phyloP scores from a whole-genome alignment of 441 rosid species.

The Oxalis stricta region DNA sequence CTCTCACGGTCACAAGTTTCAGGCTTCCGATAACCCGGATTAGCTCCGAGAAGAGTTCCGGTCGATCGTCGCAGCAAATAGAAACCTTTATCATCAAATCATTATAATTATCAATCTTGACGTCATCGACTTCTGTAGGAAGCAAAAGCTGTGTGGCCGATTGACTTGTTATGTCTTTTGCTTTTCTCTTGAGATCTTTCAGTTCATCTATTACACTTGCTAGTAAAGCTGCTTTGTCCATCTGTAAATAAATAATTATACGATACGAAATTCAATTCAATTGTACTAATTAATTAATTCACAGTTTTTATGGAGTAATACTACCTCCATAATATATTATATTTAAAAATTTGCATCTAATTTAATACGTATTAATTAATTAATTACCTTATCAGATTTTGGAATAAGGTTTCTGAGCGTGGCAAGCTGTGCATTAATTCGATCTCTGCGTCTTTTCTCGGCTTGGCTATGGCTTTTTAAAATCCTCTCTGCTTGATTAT shows the following conservation, averaged over 20 bases:
- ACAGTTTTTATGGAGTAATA: background rate
- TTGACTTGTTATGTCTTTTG: conserved; percentile 39
- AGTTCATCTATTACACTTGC: conserved; percentile 65
- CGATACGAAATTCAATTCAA: background rate
- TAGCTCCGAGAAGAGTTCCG: conserved; percentile 61
- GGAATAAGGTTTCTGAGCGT: conserved; percentile 77
- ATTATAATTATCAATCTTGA: conserved; percentile 34
- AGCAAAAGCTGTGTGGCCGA: conserved; percentile 31
- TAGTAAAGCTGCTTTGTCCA: conserved; percentile 87
- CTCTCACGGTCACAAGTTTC: conserved; percentile 32
- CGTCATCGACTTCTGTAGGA: conserved; percentile 69
- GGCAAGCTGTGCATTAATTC: conserved; percentile 75
- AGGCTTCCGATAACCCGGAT: conserved; percentile 37
- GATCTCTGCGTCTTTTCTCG: conserved; percentile 81
- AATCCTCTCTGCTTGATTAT: conserved; percentile 27
- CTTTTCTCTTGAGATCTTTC: conserved; percentile 57
- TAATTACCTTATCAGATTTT: conserved; percentile 70
- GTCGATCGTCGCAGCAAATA: conserved; percentile 73
- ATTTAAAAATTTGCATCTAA: too few species aligned
- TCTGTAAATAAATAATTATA: conserved; percentile 21
- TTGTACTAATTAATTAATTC: background rate
- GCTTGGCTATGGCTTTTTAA: conserved; percentile 84
- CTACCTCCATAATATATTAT: too few species aligned
- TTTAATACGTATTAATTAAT: too few species aligned
- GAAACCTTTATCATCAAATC: conserved; percentile 37